phyloP scores from a whole-genome alignment of 495 filamentous ascomycete genomes.

The Penicillium herquei region DNA sequence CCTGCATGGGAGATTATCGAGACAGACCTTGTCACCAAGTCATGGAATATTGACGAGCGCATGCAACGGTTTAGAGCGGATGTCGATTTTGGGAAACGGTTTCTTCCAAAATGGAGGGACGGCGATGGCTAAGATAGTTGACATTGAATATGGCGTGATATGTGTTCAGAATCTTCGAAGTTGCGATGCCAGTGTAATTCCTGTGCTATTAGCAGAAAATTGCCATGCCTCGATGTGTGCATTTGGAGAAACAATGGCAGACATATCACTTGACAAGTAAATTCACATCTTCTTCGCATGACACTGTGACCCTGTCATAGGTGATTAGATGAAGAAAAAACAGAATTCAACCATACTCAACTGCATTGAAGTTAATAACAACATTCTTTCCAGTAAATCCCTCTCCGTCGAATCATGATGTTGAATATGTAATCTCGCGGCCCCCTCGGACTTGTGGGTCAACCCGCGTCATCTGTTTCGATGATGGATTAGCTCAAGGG shows the following conservation, averaged over 20 bases:
- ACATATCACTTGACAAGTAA: background rate
- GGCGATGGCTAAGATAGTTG: conserved; percentile 35
- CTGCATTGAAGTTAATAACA: too few species aligned
- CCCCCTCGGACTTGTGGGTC: too few species aligned
- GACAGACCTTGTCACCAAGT: background rate
- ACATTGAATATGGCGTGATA: conserved; percentile 28
- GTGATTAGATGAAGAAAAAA: too few species aligned
- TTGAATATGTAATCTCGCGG: too few species aligned
- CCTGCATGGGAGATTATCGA: background rate
- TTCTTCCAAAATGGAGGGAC: conserved; percentile 7
- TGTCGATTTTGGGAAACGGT: background rate
- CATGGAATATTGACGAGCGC: background rate
- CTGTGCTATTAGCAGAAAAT: conserved; percentile 25
- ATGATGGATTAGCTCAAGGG: too few species aligned
- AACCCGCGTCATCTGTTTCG: too few species aligned
- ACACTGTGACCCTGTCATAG: too few species aligned
- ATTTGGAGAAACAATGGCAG: conserved; percentile 22
- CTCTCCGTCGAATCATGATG: too few species aligned
- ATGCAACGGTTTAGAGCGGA: background rate
- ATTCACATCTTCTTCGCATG: too few species aligned
- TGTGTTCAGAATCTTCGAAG: conserved; percentile 30
- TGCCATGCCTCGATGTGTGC: conserved; percentile 30
- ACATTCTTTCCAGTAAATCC: too few species aligned
- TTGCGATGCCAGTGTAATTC: conserved; percentile 34
- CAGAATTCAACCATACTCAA: too few species aligned